Evolutionary conservation across 345 rosid genomes (phyloP).

Genomic region (Eutrema yunnanense): DNA sequence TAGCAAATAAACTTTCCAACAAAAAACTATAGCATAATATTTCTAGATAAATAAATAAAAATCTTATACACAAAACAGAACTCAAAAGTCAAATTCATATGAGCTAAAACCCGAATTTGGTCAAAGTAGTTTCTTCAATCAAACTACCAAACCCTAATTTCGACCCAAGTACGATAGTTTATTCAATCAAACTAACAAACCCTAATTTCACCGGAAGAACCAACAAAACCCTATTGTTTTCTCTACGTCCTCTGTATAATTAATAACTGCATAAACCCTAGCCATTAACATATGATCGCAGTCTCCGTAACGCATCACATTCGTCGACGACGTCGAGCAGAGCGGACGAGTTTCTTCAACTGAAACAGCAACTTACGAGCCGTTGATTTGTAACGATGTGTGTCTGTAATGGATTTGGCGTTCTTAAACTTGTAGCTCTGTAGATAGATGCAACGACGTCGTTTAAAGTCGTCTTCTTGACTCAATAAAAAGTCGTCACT

Average conservation of each 20-base stretch:
- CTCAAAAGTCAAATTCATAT: too few relatives aligned
- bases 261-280: neutral
- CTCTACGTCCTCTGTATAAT: neutral
- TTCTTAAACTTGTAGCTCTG: slow-evolving; percentile 7
- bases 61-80: too few relatives aligned
- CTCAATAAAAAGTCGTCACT: neutral
- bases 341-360: slow-evolving; percentile 20
- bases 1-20: too few relatives aligned
- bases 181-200: too few relatives aligned
- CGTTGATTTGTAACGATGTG: neutral
- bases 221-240: neutral
- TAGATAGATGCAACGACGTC: neutral
- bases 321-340: neutral
- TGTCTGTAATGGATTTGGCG: neutral
- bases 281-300: neutral
- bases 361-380: neutral
- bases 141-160: too few relatives aligned
- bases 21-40: too few relatives aligned
- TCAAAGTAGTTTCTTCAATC: too few relatives aligned
- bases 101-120: too few relatives aligned
- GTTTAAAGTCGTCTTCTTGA: neutral
- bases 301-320: neutral
- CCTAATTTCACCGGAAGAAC: neutral
- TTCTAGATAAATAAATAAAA: too few relatives aligned
- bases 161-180: too few relatives aligned